Evolutionary conservation across 768 basidiomycete species (phyloP), one percentile per base, ranked within the genome.

Genomic region (Russula sp.): DNA sequence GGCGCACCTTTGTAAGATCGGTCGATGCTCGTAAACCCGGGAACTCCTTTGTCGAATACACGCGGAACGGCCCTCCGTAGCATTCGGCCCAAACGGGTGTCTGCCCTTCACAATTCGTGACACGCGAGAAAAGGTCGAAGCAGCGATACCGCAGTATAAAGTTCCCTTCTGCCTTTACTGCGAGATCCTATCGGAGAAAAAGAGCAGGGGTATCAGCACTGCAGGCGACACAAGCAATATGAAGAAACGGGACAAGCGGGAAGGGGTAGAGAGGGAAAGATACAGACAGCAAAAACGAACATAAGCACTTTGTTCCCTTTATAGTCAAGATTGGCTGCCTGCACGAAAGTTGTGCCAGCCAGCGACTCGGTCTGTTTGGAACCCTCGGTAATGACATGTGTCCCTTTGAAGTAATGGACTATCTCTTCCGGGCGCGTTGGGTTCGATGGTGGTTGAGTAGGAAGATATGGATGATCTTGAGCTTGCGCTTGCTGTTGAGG

Each of bases 11-110:
- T 9, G 87, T 88, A 42, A 88, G 75, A 36, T 84, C 83, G 0
- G 87, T 89, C 2, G 86, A 87, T 5, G 85, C 81, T 50, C 80
- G 80, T 18, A 89, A 74, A 3, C 87, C 84, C 4, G 87, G 87
- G 66, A 89, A 88, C 62, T 86, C 83, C 69, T 89, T 89, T 0
- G 87, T 87, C 11, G 86, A 85, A 70, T 84, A 88, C 0, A 89
- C 82, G 26, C 79, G 82, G 72, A 89, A 88, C 2, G 76, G 66
- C 0, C 84, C 84, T 5, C 87, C 85, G 67, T 83, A 87, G 66
- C 81, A 81, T 74, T 89, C 86, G 1, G 87, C 87, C 66, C 84
- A 80, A 6, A 88, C 77, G 1, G 77, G 77, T 8, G 72, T 69
- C 36, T 71, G 76, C 11, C 79, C 70, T 32, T 79, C 76, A 20